Base-by-base conservation (phyloP, 1,284 basidiomycete species). In the Agroathelia rolfsii region DNA sequence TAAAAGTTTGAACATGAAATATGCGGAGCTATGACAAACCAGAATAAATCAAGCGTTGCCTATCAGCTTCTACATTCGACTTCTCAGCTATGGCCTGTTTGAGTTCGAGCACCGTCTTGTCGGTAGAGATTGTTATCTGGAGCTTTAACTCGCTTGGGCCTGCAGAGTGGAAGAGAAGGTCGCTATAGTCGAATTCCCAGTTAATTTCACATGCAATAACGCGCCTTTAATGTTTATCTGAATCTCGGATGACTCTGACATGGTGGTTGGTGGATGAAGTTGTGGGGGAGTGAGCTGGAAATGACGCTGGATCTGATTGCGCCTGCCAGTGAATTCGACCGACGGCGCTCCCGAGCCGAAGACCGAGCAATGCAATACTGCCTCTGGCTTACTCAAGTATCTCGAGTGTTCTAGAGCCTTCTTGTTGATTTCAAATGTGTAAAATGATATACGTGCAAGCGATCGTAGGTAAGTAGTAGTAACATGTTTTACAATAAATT, bases 141-240 rank as follows among this genome's bases (percentile, higher is more conserved):
- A 94, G 72, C 64, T 93, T 93, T 55, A 92, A 69, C 60, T 93
- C 88, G 50, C 74, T 85, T 1, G 89, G 87, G 11, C 88, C 88
- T 82, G 35, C 5, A 15, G 12, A 13, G 15, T 16, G n/a, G 9
- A 8, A 10, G n/a, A 8, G 14, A 9, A 8, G 9, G 8, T 9
- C 26, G 8, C 9, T 10, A 9, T 28, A 28, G 14, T 14, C 9
- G 14, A 14, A 8, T 14, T 9, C 14, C 14, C 14, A 9, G 8
- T 40, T 11, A n/a, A n/a, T n/a, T n/a, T n/a, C n/a, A n/a, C n/a
- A n/a, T n/a, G n/a, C n/a, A n/a, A n/a, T n/a, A n/a, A n/a, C n/a
- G n/a, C n/a, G n/a, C 80, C 82, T 57, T 84, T 85, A 49, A 85
- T 65, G 50, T 82, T 80, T 48, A 85, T 80, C 41, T 72, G 69